phyloP scores from a whole-genome alignment of 2,329 filamentous ascomycete genomes.

The Pseudogymnoascus sp. region DNA sequence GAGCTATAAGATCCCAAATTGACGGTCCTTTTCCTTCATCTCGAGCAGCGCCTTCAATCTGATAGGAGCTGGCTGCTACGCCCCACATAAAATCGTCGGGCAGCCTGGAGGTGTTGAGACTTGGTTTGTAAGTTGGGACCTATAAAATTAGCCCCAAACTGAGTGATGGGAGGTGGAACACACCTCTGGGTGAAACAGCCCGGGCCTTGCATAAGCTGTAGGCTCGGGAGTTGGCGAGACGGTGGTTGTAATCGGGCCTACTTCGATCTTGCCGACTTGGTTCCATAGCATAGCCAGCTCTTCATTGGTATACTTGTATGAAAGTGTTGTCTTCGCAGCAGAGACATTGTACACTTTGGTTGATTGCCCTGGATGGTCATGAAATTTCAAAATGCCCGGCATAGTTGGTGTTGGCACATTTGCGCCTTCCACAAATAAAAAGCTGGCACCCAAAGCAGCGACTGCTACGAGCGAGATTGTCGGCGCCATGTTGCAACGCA shows the following conservation, averaged over 20 bases:
- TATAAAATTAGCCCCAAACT: background rate
- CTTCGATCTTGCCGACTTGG: slow-evolving; percentile 35
- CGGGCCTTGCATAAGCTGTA: slow-evolving; percentile 32
- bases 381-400: background rate
- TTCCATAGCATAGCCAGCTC: slow-evolving; percentile 39
- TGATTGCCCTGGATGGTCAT: slow-evolving; percentile 15
- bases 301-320: slow-evolving; percentile 40
- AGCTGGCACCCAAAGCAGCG: background rate
- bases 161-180: slow-evolving; percentile 24
- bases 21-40: slow-evolving; percentile 36
- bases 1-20: slow-evolving; percentile 38
- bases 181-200: slow-evolving; percentile 36
- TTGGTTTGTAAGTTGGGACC: slow-evolving; percentile 21
- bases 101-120: slow-evolving; percentile 29
- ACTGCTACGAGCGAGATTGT: background rate
- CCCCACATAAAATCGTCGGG: slow-evolving; percentile 37
- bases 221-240: slow-evolving; percentile 37
- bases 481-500: background rate
- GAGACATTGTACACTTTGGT: slow-evolving; percentile 33
- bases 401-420: background rate
- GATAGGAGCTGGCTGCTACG: slow-evolving; percentile 34
- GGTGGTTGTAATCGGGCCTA: slow-evolving; percentile 36
- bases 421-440: background rate
- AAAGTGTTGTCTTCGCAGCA: slow-evolving; percentile 35
- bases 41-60: slow-evolving; percentile 36